Evolutionary conservation across 2,329 filamentous ascomycete species (phyloP), one percentile per base, ranked within the genome.

Genomic region (Atkinsonella hypoxylon): DNA sequence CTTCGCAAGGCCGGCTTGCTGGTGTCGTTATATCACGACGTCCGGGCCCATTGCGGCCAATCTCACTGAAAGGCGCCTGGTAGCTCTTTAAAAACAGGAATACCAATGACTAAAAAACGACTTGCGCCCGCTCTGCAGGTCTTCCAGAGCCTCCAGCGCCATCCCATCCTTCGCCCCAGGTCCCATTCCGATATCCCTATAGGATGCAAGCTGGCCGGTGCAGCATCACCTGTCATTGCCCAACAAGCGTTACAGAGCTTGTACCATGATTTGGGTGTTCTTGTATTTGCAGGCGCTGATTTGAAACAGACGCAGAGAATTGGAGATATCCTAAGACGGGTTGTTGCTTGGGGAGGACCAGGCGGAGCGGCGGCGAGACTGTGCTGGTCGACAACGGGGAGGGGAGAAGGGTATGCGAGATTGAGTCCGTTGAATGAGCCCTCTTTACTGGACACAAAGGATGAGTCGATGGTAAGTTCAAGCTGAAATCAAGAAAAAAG

Each of bases 191-290:
- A 49, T 7, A 44, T 54, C 31, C 54, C 53, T 22, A 47, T 55
- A 26, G 56, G 57, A 12, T 49, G 40, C 45, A 31, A n/a, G n/a
- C n/a, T n/a, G n/a, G n/a, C 13, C 36, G 43, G 18, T 31, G 17
- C 8, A 7, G 18, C 9, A 31, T 50, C 41, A 13, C 30, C 5
- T 36, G 30, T 41, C 26, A 42, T 30, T 7, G 11, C 40, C 3
- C 43, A 45, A 39, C 32, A 26, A 12, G 45, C 42, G 44, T 38
- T 57, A 12, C 50, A 50, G 18, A 55, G 56, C 31, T 15, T 66
- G 3, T 66, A 66, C 47, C 56, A 64, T 18, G 65, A 67, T 45
- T 55, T 66, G 0, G 65, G 65, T 2, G 58, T 64, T 2, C 40
- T 67, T 17, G 58, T 61, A 12, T 67, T 58, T 48, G 59, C 59